These are phyloP conservation scores for Thelonectria olida DNA, from an alignment of 2,329 filamentous ascomycete genomes.

Conservation along the genomic window DNA sequence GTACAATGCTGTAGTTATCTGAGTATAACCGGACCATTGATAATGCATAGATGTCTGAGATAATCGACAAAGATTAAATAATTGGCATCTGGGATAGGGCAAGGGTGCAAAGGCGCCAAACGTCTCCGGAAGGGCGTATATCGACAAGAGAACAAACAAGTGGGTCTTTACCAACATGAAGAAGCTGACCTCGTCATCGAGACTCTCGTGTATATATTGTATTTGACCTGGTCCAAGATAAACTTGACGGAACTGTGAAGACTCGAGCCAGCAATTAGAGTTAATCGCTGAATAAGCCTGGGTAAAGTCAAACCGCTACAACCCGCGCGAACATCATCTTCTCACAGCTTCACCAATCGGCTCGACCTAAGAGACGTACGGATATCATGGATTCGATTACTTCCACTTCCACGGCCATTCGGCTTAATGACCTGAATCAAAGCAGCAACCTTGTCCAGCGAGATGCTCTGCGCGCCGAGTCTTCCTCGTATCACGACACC, in stretches of 20 bases:
- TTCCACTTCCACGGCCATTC: conserved; percentile 6
- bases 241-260: background rate
- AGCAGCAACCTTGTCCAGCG: background rate
- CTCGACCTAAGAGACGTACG: background rate
- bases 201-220: too few relatives aligned
- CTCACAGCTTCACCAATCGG: background rate
- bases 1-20: too few relatives aligned
- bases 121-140: too few relatives aligned
- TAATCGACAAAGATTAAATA: too few relatives aligned
- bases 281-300: conserved; percentile 3
- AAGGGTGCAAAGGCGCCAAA: too few relatives aligned
- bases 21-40: too few relatives aligned
- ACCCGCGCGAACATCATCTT: background rate
- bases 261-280: background rate
- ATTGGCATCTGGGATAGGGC: too few relatives aligned
- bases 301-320: background rate
- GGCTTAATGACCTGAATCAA: background rate
- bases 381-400: background rate
- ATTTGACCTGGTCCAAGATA: background rate
- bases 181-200: too few relatives aligned
- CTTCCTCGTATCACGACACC: background rate
- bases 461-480: background rate
- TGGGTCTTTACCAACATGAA: too few relatives aligned
- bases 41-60: too few relatives aligned
- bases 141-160: too few relatives aligned